phyloP scores from a whole-genome alignment of 805 yeast genomes.

The Metschnikowia colocasiae region DNA sequence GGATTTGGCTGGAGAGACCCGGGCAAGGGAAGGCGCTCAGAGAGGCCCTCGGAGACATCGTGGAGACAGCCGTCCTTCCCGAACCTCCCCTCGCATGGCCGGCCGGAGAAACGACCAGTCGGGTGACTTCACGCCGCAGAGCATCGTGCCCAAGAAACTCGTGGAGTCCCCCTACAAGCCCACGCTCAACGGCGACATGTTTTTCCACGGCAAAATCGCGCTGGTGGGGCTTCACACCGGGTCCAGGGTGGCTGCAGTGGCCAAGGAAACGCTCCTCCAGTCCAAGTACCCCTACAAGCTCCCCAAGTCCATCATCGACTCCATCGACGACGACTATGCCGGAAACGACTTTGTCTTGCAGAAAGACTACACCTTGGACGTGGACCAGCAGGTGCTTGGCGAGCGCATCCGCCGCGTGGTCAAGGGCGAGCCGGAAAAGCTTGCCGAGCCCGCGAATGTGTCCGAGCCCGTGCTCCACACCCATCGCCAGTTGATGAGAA shows the following conservation, averaged over 20 bases:
- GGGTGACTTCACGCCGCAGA: neutral
- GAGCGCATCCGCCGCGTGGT: slow-evolving; percentile 29
- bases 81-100: neutral
- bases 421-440: slow-evolving; percentile 27
- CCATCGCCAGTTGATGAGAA: slow-evolving; percentile 25
- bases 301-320: slow-evolving; percentile 32
- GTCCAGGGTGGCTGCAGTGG: slow-evolving; percentile 38
- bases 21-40: too few relatives aligned
- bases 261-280: slow-evolving; percentile 35
- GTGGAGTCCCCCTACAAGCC: slow-evolving; percentile 20
- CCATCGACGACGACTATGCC: slow-evolving; percentile 17
- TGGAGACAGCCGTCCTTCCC: too few relatives aligned
- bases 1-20: too few relatives aligned
- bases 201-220: slow-evolving; percentile 37
- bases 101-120: neutral
- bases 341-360: slow-evolving; percentile 33
- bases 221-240: slow-evolving; percentile 19
- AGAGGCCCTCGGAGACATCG: too few relatives aligned
- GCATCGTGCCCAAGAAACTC: slow-evolving; percentile 16
- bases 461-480: slow-evolving; percentile 5
- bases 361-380: slow-evolving; percentile 24
- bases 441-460: slow-evolving; percentile 6
- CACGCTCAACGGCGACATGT: slow-evolving; percentile 23
- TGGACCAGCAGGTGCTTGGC: slow-evolving; percentile 20
- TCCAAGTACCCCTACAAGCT: slow-evolving; percentile 41